Conservation (phyloP, 2,329 filamentous ascomycete species). For the Diaporthe citriasiana region DNA sequence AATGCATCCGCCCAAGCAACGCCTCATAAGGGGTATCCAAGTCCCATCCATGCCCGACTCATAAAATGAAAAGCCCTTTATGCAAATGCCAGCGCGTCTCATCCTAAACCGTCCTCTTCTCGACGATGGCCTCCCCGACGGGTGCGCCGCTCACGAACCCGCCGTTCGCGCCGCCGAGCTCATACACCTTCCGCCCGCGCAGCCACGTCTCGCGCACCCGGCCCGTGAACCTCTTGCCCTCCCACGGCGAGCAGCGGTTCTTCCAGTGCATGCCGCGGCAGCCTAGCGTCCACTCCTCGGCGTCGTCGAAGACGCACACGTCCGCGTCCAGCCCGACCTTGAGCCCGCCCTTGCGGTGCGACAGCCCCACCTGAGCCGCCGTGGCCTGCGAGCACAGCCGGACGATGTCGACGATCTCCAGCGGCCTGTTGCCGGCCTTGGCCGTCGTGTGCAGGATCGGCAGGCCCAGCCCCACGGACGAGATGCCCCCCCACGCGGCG, state of each 20-base stretch:
- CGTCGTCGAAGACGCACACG: constrained; percentile 91
- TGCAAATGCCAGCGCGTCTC: not conserved
- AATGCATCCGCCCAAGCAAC: constrained; percentile 34
- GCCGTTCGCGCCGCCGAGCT: constrained; percentile 66
- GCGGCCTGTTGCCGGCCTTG: constrained; percentile 62
- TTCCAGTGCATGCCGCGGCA: constrained; percentile 91
- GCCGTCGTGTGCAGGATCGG: constrained; percentile 90
- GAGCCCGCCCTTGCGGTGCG: constrained; percentile 85
- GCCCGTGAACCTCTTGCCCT: constrained; percentile 82
- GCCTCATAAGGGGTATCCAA: constrained; percentile 1
- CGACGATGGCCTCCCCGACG: constrained; percentile 69
- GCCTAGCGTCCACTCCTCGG: constrained; percentile 80
- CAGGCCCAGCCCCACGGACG: constrained; percentile 90
- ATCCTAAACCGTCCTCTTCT: constrained; percentile 64
- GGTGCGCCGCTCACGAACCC: constrained; percentile 66
- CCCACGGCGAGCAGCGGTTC: constrained; percentile 93
- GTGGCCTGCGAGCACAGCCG: constrained; percentile 89
- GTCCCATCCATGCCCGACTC: not conserved
- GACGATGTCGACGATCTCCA: constrained; percentile 81
- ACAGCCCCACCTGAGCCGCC: constrained; percentile 87
- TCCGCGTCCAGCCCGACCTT: constrained; percentile 89
- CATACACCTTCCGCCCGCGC: constrained; percentile 81
- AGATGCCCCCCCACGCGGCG: constrained; percentile 95
- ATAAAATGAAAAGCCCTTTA: not conserved
- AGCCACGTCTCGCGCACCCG: constrained; percentile 90